Conservation (phyloP, 371 early-diverging fungal species). For the Dichotomocladium elegans region DNA sequence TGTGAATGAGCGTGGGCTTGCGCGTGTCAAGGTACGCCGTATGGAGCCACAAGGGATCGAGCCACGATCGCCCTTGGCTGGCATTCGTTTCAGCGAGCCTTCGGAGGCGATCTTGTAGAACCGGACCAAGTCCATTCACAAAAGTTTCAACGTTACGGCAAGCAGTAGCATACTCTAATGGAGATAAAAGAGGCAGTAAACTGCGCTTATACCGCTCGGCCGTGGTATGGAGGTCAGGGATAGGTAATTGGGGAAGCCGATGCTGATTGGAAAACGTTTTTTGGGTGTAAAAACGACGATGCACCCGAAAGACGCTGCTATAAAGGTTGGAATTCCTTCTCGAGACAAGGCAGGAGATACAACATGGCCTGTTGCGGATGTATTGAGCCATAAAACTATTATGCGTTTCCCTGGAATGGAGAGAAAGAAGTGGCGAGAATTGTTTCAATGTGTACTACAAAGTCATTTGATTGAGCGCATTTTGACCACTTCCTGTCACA, state of each 20-base stretch:
- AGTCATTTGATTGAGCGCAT: no score
- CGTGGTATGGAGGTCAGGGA: slow-evolving; percentile 75
- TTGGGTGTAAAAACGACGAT: neutral
- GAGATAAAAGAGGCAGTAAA: slow-evolving; percentile 57
- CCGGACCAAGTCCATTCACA: slow-evolving; percentile 57
- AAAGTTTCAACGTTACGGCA: slow-evolving; percentile 62
- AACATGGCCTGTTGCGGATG: no score
- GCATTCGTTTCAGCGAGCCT: slow-evolving; percentile 53
- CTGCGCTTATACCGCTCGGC: slow-evolving; percentile 68
- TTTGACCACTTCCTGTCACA: no score
- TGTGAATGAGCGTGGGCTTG: slow-evolving; percentile 77
- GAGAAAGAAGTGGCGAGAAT: no score
- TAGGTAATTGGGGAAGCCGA: slow-evolving; percentile 77
- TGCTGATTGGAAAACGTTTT: slow-evolving; percentile 74
- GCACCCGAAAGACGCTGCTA: no score
- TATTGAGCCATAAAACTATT: no score
- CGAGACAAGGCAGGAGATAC: no score
- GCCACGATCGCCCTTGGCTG: slow-evolving; percentile 62
- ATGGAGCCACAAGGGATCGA: slow-evolving; percentile 83
- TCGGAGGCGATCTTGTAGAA: slow-evolving; percentile 72
- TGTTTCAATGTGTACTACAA: no score
- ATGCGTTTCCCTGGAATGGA: no score
- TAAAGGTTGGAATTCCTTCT: no score
- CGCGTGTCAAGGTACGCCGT: slow-evolving; percentile 89
- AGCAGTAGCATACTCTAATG: slow-evolving; percentile 47